Evolutionary conservation across 257 asterid genomes (phyloP).

Genomic region (Solanum okadae): DNA sequence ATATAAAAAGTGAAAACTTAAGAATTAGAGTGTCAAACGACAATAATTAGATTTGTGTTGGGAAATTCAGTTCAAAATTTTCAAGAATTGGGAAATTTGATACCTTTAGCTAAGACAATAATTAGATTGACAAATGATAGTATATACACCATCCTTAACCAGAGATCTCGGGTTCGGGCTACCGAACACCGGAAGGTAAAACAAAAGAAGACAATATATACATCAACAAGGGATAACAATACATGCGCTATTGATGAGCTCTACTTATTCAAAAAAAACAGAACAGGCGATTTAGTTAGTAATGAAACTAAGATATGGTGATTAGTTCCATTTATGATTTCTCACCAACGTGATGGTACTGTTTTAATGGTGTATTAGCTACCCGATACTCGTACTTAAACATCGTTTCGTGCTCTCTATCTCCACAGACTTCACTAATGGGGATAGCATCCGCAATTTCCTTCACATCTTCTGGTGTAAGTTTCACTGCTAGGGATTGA

Average conservation of each 20-base stretch:
- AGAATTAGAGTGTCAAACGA: too few species aligned
- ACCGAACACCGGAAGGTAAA: too few species aligned
- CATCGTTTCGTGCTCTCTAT: slow-evolving; percentile 5
- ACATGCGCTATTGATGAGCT: not conserved
- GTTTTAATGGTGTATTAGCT: slow-evolving; percentile 9
- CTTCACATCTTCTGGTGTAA: slow-evolving; percentile 19
- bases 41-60: too few species aligned
- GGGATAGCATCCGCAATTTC: slow-evolving; percentile 26
- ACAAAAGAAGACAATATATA: not conserved
- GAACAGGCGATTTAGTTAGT: not conserved
- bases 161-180: too few species aligned
- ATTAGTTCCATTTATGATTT: not conserved
- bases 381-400: slow-evolving; percentile 5
- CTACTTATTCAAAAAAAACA: not conserved
- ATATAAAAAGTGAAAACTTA: too few species aligned
- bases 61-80: too few species aligned
- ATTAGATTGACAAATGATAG: too few species aligned
- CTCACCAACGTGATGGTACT: not conserved
- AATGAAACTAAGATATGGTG: not conserved
- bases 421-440: slow-evolving; percentile 25
- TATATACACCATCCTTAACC: too few species aligned
- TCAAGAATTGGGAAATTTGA: too few species aligned
- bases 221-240: not conserved
- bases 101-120: too few species aligned
- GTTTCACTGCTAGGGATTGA: slow-evolving; percentile 23